Base-by-base conservation (phyloP, 768 basidiomycete species). In the Sporobolomyces phaffii region DNA sequence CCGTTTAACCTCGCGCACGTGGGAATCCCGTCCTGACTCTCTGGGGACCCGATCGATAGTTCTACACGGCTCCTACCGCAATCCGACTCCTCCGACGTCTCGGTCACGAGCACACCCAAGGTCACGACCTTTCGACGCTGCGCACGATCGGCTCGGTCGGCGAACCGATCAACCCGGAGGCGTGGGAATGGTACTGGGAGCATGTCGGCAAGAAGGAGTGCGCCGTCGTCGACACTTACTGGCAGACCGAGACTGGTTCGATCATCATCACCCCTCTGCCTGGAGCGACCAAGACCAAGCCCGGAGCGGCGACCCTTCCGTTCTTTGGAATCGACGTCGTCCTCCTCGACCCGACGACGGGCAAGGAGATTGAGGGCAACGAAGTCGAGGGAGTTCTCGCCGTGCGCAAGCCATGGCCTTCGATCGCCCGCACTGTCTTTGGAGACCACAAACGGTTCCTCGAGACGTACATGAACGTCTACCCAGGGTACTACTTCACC, bases 141-240 rank as follows among this genome's bases (percentile, higher is more conserved):
- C 86, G 96, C 64, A 87, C 96, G 10, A 81, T 99, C 43, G 94
- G 96, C 28, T 87, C 83, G 65, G 96, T 98, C 49, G 96, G 94
- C 61, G 96, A 99, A 80, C 96, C 96, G 1, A 98, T 99, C 81
- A 97, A 97, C 79, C 92, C 93, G 31, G 94, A 97, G 78, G 94
- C 94, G 15, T 97, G 96, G 94, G 84, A 93, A 74, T 98, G 94
- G 94, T 96, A 93, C 80, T 91, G 94, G 78, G 91, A 96, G 75
- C 85, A 91, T 75, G 92, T 96, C 60, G 96, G 94, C 14, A 83
- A 84, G 75, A 82, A 79, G 72, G 83, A 97, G 77, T 93, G 90
- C 76, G 91, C 94, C 41, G 58, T 62, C 44, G 72, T 70, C 62
- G 64, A 66, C 66, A 70, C 74, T 5, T 79, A 78, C 75, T 87